Conservation (phyloP, 306 rosid genomes). For the Ormosia semicastrata region DNA sequence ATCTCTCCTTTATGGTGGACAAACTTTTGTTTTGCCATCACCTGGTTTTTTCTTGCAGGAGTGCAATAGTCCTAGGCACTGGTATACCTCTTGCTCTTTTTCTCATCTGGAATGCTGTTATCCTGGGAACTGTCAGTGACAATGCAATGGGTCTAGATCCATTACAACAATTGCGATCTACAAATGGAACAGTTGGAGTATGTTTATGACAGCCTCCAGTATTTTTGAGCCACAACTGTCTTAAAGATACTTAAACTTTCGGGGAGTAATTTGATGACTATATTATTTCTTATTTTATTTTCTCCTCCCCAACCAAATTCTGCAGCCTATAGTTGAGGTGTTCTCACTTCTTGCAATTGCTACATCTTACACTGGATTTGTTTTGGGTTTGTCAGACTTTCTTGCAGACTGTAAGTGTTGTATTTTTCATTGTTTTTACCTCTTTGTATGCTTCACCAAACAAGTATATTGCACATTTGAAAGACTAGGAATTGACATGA, state of each 20-base stretch:
- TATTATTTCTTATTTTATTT: neutral
- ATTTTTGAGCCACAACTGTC: neutral
- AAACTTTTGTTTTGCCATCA: neutral
- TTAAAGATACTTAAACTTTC: neutral
- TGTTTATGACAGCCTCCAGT: constrained; percentile 6
- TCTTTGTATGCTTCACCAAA: neutral
- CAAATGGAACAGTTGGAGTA: constrained; percentile 72
- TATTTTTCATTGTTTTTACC: constrained; percentile 1
- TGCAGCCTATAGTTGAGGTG: constrained; percentile 75
- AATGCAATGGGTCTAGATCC: constrained; percentile 62
- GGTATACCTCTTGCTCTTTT: constrained; percentile 69
- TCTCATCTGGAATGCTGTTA: constrained; percentile 80
- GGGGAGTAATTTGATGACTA: neutral
- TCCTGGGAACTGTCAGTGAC: constrained; percentile 61
- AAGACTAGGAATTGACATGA: constrained; percentile 2
- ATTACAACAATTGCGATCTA: constrained; percentile 59
- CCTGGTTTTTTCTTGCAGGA: constrained; percentile 43
- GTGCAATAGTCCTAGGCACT: constrained; percentile 71
- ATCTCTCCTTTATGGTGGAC: neutral
- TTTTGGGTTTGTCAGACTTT: constrained; percentile 73
- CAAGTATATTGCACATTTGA: neutral
- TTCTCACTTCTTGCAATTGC: constrained; percentile 80
- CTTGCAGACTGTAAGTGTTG: constrained; percentile 70
- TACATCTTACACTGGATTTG: constrained; percentile 82
- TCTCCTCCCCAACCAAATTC: constrained; percentile 6